phyloP scores from a whole-genome alignment of 495 filamentous ascomycete genomes.

The Neurospora discreta region DNA sequence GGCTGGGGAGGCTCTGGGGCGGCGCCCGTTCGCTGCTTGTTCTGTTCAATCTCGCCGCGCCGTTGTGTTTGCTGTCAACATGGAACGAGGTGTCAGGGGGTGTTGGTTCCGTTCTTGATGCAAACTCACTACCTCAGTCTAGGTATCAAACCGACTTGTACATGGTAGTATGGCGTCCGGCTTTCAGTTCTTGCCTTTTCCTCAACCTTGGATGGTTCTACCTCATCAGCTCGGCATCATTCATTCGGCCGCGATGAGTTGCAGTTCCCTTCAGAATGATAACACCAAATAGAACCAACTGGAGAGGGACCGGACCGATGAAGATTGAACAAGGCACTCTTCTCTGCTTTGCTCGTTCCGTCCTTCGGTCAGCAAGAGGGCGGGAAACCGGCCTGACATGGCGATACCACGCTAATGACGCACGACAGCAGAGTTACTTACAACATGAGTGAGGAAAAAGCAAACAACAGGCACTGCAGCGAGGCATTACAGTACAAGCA shows the following conservation, averaged over 20 bases:
- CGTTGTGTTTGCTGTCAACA: neutral
- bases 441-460: neutral
- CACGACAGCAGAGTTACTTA: neutral
- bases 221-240: neutral
- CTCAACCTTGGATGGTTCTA: neutral
- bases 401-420: neutral
- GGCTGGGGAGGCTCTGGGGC: neutral
- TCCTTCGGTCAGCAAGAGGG: neutral
- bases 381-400: neutral
- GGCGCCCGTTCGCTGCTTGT: neutral
- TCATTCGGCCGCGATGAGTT: neutral
- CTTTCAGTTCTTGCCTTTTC: neutral
- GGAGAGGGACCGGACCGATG: neutral
- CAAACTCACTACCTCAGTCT: no score
- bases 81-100: neutral
- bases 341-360: neutral
- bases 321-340: neutral
- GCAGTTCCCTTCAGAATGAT: neutral
- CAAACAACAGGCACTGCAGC: neutral
- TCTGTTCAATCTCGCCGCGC: neutral
- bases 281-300: neutral
- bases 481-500: neutral
- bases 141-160: no score
- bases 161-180: neutral
- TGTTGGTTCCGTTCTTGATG: neutral